Conservation (phyloP, 2,329 filamentous ascomycete genomes). For the Scedosporium aurantiacum region DNA sequence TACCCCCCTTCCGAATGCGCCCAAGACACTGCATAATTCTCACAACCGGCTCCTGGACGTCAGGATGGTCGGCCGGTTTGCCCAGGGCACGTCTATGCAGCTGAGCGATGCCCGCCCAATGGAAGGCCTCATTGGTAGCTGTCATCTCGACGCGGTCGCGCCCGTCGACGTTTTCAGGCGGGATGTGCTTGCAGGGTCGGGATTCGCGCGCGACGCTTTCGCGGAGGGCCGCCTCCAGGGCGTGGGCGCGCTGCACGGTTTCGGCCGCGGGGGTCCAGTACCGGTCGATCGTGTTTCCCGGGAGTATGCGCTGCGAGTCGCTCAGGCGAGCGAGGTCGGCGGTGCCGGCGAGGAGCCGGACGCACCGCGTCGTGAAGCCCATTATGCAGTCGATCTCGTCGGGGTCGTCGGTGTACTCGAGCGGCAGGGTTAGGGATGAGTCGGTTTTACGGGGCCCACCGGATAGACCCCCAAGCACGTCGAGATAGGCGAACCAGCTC, state of each 20-base stretch:
- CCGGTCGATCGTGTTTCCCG: constrained; percentile 19
- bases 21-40: constrained; percentile 53
- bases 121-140: constrained; percentile 67
- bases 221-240: constrained; percentile 50
- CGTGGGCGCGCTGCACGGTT: constrained; percentile 43
- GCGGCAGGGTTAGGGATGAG: constrained; percentile 38
- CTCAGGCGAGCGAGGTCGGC: constrained; percentile 60
- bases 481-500: constrained; percentile 76
- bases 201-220: constrained; percentile 37
- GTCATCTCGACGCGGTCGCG: constrained; percentile 52
- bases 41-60: constrained; percentile 52
- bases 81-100: constrained; percentile 63
- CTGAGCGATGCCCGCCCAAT: constrained; percentile 68
- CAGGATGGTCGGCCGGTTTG: constrained; percentile 40
- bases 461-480: constrained; percentile 63
- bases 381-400: constrained; percentile 72
- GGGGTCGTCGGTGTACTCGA: constrained; percentile 40
- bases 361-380: constrained; percentile 28
- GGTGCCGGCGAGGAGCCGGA: constrained; percentile 48
- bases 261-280: constrained; percentile 49
- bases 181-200: constrained; percentile 34
- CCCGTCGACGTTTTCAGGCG: constrained; percentile 36
- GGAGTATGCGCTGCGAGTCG: constrained; percentile 52
- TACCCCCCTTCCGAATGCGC: constrained; percentile 52
- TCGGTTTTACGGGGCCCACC: constrained; percentile 42